Conservation (phyloP, 2,329 filamentous ascomycete species). For the Nothophoma quercina region DNA sequence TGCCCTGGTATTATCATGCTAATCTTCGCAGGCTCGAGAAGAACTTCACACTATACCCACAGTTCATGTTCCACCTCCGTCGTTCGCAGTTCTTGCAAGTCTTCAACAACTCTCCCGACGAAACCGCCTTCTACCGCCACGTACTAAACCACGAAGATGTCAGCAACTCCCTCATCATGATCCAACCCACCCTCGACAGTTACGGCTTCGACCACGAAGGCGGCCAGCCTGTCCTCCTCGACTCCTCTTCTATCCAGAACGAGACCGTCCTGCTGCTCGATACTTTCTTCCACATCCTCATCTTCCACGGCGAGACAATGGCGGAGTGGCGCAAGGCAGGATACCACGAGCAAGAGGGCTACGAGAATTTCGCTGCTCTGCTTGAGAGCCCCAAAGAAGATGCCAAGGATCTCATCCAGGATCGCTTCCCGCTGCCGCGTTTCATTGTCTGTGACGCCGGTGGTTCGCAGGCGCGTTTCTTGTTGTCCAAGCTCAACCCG, state of each 20-base stretch:
- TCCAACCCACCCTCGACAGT: constrained; percentile 95
- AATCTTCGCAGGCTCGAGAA: constrained; percentile 68
- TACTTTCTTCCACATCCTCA: constrained; percentile 99
- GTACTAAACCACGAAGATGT: constrained; percentile 98
- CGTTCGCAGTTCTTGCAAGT: constrained; percentile 97
- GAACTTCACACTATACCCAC: constrained; percentile 98
- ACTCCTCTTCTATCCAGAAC: constrained; percentile 94
- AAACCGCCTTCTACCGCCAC: constrained; percentile 98
- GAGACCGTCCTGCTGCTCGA: constrained; percentile 93
- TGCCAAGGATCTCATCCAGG: constrained; percentile 95
- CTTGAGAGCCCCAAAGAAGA: constrained; percentile 96
- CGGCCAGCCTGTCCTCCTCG: constrained; percentile 88
- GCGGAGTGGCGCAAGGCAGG: constrained; percentile 98
- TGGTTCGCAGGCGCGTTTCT: constrained; percentile 95
- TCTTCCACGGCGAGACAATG: constrained; percentile 98
- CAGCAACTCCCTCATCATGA: constrained; percentile 97
- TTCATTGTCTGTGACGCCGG: constrained; percentile 99
- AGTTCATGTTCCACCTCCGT: constrained; percentile 99
- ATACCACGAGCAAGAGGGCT: constrained; percentile 97
- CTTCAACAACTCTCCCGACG: constrained; percentile 99
- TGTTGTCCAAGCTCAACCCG: constrained; percentile 95
- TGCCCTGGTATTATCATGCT: constrained; percentile 69
- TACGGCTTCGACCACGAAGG: constrained; percentile 98
- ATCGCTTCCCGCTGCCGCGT: constrained; percentile 95
- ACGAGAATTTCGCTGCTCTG: constrained; percentile 90